Percentiles rank a stretch among this genome's conserved stretches.
phyloP scores from a whole-genome alignment of 139 green algal genomes.

The Haematococcus lacustris region DNA sequence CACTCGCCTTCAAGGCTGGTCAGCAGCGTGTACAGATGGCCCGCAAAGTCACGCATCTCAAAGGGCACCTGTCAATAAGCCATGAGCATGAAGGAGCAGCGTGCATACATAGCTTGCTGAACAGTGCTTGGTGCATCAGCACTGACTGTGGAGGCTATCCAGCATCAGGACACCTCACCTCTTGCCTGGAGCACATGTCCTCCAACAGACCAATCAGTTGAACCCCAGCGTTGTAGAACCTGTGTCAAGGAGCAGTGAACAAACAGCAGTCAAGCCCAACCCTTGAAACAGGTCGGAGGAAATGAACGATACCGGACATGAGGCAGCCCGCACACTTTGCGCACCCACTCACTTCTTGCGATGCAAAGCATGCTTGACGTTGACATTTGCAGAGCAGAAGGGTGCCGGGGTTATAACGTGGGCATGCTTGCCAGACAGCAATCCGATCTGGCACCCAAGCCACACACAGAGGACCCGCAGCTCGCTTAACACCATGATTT shows the following conservation, averaged over 20 bases:
- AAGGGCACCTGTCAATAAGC: constrained; percentile 19
- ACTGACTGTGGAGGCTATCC: too few relatives aligned
- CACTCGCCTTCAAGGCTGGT: constrained; percentile 32
- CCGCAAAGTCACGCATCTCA: constrained; percentile 37
- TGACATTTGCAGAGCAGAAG: constrained; percentile 27
- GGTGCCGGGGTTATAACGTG: constrained; percentile 42
- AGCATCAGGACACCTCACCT: too few relatives aligned
- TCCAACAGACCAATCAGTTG: constrained; percentile 26
- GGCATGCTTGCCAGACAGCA: constrained; percentile 34
- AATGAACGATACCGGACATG: too few relatives aligned
- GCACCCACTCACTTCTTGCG: constrained; percentile 33
- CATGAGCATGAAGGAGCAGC: too few relatives aligned
- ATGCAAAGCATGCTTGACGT: constrained; percentile 41
- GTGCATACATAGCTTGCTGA: too few relatives aligned
- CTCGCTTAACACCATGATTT: constrained; percentile 60
- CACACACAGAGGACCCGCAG: constrained; percentile 53
- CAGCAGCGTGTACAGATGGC: constrained; percentile 24
- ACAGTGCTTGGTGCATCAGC: too few relatives aligned
- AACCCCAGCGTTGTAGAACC: constrained; percentile 13
- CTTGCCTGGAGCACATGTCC: constrained; percentile 25
- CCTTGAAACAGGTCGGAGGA: too few relatives aligned
- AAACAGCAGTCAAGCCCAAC: too few relatives aligned
- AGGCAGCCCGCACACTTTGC: too few relatives aligned
- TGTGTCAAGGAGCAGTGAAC: too few relatives aligned
- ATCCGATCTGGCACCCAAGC: constrained; percentile 43